Evolutionary conservation across 495 filamentous ascomycete genomes (phyloP).

Genomic region (Penicillium pulvis): DNA sequence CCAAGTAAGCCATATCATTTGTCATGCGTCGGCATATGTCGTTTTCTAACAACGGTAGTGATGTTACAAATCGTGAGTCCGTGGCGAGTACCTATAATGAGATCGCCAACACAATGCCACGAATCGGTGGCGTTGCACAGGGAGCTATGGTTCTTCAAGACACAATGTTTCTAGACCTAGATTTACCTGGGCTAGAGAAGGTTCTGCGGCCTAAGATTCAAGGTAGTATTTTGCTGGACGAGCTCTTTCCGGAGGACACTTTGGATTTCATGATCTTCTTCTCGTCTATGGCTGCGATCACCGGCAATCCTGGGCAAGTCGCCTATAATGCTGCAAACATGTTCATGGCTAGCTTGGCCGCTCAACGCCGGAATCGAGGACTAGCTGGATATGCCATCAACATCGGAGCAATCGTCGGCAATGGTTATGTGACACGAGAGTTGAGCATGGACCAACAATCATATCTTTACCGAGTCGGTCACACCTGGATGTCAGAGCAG

Average conservation of each 20-base stretch:
- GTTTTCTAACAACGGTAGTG: conserved; percentile 13
- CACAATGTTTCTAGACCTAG: conserved; percentile 31
- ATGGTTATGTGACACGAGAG: conserved; percentile 51
- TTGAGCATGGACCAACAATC: conserved; percentile 28
- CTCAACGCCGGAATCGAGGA: conserved; percentile 34
- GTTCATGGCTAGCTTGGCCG: conserved; percentile 50
- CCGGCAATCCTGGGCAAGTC: conserved; percentile 47
- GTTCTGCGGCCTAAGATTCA: conserved; percentile 18
- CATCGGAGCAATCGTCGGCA: conserved; percentile 59
- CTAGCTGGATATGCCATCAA: conserved; percentile 52
- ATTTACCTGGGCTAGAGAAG: conserved; percentile 15
- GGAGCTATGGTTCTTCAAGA: conserved; percentile 51
- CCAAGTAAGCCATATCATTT: conserved; percentile 1
- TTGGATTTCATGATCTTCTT: conserved; percentile 49
- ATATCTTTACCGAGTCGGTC: conserved; percentile 25
- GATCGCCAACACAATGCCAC: conserved; percentile 30
- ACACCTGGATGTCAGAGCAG: conserved; percentile 55
- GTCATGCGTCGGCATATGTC: neutral
- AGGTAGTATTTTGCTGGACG: conserved; percentile 22
- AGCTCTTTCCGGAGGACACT: conserved; percentile 36
- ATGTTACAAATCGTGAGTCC: conserved; percentile 22
- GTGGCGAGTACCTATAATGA: conserved; percentile 10
- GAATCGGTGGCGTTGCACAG: conserved; percentile 57
- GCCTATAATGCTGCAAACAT: conserved; percentile 61
- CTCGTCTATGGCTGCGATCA: conserved; percentile 27